Base-by-base conservation (phyloP, 495 filamentous ascomycete genomes). In the Lasiosphaeris hirsuta region DNA sequence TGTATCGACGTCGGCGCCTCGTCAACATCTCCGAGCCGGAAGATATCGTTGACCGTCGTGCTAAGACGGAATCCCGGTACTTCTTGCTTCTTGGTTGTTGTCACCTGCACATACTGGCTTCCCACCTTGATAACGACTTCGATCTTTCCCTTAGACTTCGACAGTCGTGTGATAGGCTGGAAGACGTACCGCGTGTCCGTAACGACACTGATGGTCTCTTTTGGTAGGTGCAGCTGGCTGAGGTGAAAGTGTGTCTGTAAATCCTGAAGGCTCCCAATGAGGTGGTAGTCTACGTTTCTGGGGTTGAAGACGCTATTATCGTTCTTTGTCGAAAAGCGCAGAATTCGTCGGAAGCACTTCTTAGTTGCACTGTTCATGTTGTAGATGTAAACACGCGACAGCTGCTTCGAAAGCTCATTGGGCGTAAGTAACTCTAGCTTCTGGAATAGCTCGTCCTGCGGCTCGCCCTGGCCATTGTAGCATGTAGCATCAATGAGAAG, bases 331-430 rank as follows among this genome's bases (percentile, higher is more conserved):
- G 79, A 79, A 36, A 83, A 62, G 14, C 81, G 72, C 14, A 86
- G 69, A 14, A 84, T 72, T 17, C 81, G 76, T 1, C 84, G 76
- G 62, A 86, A 83, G 63, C 81, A 85, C 74, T 86, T 86, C 53
- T 76, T 74, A 61, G 75, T 84, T 5, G 81, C 79, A 59, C 76
- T 85, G 62, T 87, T 87, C 84, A 86, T 86, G 61, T 87, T 87
- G 68, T 86, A 87, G 48, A 86, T 73, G 55, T 86, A 87, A 15
- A 83, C 69, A 48, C 82, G 71, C 10, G 75, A 72, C 4, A 86
- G 72, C 47, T 84, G 78, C 44, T 72, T 73, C 10, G 79, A 69
- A 45, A 86, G 66, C 54, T 87, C 84, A 5, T 72, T 72, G 5
- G 84, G 84, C 35, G 81, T 84, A 10, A 87, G 74, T 18, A 71